Conservation (phyloP, 192 early-diverging fungal genomes). For the Entophlyctis luteolus region DNA sequence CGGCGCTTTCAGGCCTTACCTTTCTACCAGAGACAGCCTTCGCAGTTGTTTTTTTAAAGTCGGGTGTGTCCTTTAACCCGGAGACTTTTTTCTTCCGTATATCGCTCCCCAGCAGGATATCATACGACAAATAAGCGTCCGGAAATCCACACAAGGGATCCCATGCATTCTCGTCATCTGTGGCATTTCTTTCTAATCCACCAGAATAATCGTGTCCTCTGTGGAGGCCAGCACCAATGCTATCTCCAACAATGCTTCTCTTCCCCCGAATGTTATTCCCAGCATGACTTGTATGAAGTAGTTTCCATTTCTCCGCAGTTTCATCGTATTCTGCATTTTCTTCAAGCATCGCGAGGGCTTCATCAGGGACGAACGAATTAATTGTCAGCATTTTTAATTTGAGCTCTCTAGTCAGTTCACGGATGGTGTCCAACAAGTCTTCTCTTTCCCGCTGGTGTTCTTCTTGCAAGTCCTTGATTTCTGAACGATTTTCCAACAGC, state of each 20-base stretch:
- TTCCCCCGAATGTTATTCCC: constrained; percentile 62
- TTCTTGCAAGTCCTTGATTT: constrained; percentile 58
- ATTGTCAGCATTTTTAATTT: constrained; percentile 51
- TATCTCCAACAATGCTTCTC: constrained; percentile 41
- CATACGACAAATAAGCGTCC: constrained; percentile 56
- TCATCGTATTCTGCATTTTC: constrained; percentile 56
- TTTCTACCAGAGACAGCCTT: background rate
- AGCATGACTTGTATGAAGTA: constrained; percentile 53
- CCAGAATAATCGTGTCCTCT: constrained; percentile 30
- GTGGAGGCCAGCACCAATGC: constrained; percentile 30
- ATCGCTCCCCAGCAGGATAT: constrained; percentile 35
- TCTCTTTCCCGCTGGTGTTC: constrained; percentile 61
- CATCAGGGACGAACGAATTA: constrained; percentile 50
- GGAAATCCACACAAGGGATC: constrained; percentile 57
- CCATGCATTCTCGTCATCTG: constrained; percentile 40
- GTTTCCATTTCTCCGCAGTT: constrained; percentile 54
- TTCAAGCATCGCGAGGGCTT: constrained; percentile 48
- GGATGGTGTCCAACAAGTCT: constrained; percentile 56
- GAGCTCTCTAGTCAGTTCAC: constrained; percentile 55
- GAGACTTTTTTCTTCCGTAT: constrained; percentile 24
- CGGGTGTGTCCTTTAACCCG: background rate
- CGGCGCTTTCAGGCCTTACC: constrained; percentile 26
- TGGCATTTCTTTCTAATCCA: constrained; percentile 1
- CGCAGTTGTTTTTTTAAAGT: background rate
- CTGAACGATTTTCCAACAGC: constrained; percentile 42